Evolutionary conservation across 495 filamentous ascomycete species (phyloP).

Genomic region (Hyaloscypha hepaticicola): DNA sequence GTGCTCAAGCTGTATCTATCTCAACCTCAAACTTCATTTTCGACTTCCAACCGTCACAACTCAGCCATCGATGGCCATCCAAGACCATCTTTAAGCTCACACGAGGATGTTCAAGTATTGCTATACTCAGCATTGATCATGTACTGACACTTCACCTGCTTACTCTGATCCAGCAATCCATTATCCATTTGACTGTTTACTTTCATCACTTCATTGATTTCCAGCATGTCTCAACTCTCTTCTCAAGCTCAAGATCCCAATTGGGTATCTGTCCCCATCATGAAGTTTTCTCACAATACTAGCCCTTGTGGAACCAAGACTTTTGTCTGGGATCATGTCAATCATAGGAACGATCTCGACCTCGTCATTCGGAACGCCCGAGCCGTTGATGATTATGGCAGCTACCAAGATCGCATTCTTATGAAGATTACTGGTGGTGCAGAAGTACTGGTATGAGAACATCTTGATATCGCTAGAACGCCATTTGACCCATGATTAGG

Average conservation of each 20-base stretch:
- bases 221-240: constrained; percentile 27
- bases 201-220: constrained; percentile 21
- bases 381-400: constrained; percentile 28
- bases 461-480: background rate
- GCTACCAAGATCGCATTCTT: constrained; percentile 17
- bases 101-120: background rate
- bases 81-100: background rate
- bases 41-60: background rate
- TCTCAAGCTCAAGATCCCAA: constrained; percentile 23
- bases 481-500: constrained; percentile 14
- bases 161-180: background rate
- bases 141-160: constrained; percentile 16
- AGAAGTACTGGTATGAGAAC: constrained; percentile 38
- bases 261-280: constrained; percentile 30
- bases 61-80: background rate
- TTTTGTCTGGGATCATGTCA: constrained; percentile 36
- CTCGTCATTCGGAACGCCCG: constrained; percentile 35
- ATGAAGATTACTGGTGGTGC: constrained; percentile 42
- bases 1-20: background rate
- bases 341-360: constrained; percentile 39
- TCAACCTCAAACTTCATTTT: background rate
- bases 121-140: constrained; percentile 24
- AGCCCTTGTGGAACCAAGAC: constrained; percentile 26
- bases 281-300: constrained; percentile 37
- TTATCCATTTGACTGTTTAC: constrained; percentile 8